Base-by-base conservation (phyloP, 1,284 basidiomycete genomes). In the Bjerkandera adusta region DNA sequence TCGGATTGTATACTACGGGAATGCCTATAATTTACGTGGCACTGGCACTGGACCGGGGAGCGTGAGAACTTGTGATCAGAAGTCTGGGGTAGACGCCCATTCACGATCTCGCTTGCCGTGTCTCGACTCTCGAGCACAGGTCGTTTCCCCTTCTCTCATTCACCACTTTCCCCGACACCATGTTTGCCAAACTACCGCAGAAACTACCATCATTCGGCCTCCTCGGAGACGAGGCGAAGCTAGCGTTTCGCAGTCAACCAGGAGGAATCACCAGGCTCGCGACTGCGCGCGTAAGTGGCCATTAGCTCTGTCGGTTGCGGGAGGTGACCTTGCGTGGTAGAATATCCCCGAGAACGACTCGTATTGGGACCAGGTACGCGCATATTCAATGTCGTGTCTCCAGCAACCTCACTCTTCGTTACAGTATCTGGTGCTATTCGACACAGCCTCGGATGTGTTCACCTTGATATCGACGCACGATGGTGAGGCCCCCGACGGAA, bases 381-480 rank as follows among this genome's bases (percentile, higher is more conserved):
- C 25, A 26, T 32, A 20, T 34, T 41, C n/a, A n/a, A n/a, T 48
- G 33, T 39, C 8, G 37, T 18, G 15, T 43, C 13, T 25, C 34
- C 20, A 37, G 35, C 40, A 22, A 21, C 29, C 46, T 47, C 51
- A 47, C 56, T 46, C 55, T 44, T 50, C 48, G 32, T 49, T 48
- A 10, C 62, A 95, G 85, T 97, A 89, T 65, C 83, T 88, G 54
- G 69, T 78, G 29, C 70, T 96, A 8, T 95, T 95, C 64, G 90
- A 91, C 68, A 86, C 88, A 5, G 76, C 89, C 0, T 87, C 89
- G 0, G 93, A 96, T 61, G 90, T 93, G 15, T 91, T 89, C 68
- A 87, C 89, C 21, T 76, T 96, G 48, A 85, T 97, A 54, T 83
- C 88, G 5, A 81, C 87, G 1, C 83, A 90, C 58, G 92, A 95